These are phyloP conservation scores for Malania oleifera DNA, from an alignment of 164 flowering plant species.

Conservation along the genomic window DNA sequence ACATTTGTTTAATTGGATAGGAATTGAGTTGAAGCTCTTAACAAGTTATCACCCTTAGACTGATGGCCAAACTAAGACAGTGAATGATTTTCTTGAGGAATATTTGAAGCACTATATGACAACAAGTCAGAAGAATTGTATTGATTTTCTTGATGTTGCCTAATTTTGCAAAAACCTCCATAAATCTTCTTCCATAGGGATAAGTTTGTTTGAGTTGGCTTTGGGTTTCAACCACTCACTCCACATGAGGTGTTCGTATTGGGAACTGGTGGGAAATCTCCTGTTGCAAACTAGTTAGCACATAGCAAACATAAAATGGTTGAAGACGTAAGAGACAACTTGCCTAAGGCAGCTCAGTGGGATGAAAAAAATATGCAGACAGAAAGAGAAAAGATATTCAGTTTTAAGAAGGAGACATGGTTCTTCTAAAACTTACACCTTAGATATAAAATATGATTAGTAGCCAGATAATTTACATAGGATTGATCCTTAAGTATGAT, in stretches of 20 bases:
- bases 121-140: not conserved
- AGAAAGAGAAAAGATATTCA: not conserved
- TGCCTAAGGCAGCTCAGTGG: not conserved
- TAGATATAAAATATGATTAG: conserved; percentile 9
- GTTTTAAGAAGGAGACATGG: conserved; percentile 11
- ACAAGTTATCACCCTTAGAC: conserved; percentile 4
- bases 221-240: not conserved
- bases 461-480: not conserved
- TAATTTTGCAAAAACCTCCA: conserved; percentile 7
- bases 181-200: not conserved
- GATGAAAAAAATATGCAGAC: conserved; percentile 14
- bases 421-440: conserved; percentile 9
- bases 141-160: not conserved
- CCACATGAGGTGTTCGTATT: not conserved
- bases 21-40: not conserved
- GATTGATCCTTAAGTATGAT: conserved; percentile 11
- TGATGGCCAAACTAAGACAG: conserved; percentile 1
- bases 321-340: not conserved
- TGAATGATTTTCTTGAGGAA: not conserved
- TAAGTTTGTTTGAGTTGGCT: conserved; percentile 12
- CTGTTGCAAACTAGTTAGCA: not conserved
- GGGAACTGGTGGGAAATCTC: not conserved
- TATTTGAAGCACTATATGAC: not conserved
- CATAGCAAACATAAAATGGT: not conserved
- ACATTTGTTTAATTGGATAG: not conserved